Base-by-base conservation (phyloP, 345 rosid species). In the Gossypium australe region DNA sequence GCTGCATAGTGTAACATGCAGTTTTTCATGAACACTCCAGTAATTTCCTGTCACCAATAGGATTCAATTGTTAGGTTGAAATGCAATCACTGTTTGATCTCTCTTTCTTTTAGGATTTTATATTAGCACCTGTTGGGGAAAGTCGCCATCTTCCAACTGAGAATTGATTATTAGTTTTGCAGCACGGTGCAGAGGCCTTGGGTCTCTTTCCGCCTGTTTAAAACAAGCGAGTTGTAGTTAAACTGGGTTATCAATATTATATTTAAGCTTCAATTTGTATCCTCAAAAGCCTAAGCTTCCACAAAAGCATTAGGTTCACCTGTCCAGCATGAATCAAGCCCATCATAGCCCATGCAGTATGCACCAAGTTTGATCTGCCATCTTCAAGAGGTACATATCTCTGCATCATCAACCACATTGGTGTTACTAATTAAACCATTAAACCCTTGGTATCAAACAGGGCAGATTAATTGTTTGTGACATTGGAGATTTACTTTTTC, bases 1-100 rank as follows among this genome's bases (percentile, higher is more conserved):
- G 63, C 17, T 58, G 63, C 63, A 58, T 58, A 91, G 75, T 91
- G 97, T 72, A 91, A 78, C 91, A 91, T 87, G 79, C 97, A 87
- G 82, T 89, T 91, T 84, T 84, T 87, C 88, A 81, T 87, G 81
- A 89, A 89, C 18, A 89, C 94, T 25, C 97, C 91, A 44, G 89
- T 89, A 75, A 91, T 80, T 80, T 91, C 92, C 94, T 89, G 49
- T 58, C 6, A 25, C 3, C 0, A 68, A 25, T 25, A 25, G 53
- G 24, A 29, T 27, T 24, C 44, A 25, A 52, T 24, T 4, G 24
- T 70, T 29, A 70, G 13, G 3, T 34, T 34, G 17, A 63, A 3
- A 58, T 22, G 62, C 10, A 8, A 16, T 29, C 4, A 7, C 44
- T 13, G 5, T 25, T 29, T 22, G 7, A 5, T 58, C 17, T 59